Evolutionary conservation across 1,139 yeast genomes (phyloP), one percentile per base, ranked within the genome.

Genomic region (Diutina neorugosa): DNA sequence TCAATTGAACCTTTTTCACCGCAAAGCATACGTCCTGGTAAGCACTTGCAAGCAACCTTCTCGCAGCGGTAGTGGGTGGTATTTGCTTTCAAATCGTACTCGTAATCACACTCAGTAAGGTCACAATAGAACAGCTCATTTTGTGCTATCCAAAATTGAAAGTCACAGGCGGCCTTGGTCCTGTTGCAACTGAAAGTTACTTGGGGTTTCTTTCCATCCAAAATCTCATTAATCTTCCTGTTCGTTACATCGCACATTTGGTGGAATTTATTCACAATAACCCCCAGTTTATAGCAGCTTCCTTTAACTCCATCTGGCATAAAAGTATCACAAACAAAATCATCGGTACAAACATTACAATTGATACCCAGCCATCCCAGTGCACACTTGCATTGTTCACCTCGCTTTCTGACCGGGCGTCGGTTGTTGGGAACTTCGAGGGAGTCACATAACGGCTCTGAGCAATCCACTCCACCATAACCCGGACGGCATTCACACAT

Each of bases 211-310:
- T 82, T 78, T 0, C 96, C 97, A 20, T 81, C 73, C 58, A 93
- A 72, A 53, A 91, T 86, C 55, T 84, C 82, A 52, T 89, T 74
- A 58, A 93, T 90, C 67, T 91, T 93, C 56, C 81, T 74, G 67
- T 93, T 87, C 25, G 98, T 91, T 11, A 93, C 98, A 65, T 91
- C 87, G 73, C 98, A 93, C 85, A 87, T 87, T 67, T 88, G 97
- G 65, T 85, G 89, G 63, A 86, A 80, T 60, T 81, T 76, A 57
- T 88, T 84, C 25, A 91, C 94, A 53, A 90, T 70, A 59, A 88
- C 79, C 20, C 98, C 98, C n/a, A 87, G 80, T 57, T 82, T 78
- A 66, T 90, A 91, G 65, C 98, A 93, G 0, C 96, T 88, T 9
- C 98, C 98, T 57, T 78, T 72, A 55, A 90, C 69, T 1, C 88